Evolutionary conservation across 768 basidiomycete species (phyloP).

Genomic region (Termitomyces sp.): DNA sequence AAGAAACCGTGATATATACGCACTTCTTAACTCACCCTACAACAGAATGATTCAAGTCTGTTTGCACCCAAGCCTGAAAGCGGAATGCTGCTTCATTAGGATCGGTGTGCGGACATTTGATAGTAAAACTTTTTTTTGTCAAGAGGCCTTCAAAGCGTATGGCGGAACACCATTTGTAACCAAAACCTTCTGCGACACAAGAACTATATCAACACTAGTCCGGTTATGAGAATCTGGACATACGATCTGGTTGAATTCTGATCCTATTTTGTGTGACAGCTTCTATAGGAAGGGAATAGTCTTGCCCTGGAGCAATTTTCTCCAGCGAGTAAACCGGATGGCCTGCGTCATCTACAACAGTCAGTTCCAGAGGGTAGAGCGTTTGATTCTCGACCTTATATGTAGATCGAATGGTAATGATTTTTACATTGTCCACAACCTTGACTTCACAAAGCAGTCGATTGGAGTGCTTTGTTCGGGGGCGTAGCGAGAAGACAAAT

Average conservation of each 20-base stretch:
- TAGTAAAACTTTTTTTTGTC: slow-evolving; percentile 59
- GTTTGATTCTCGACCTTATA: slow-evolving; percentile 90
- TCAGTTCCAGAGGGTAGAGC: slow-evolving; percentile 87
- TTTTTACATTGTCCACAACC: slow-evolving; percentile 88
- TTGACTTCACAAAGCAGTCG: slow-evolving; percentile 87
- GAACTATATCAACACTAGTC: background rate
- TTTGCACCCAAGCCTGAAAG: slow-evolving; percentile 88
- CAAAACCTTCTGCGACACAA: slow-evolving; percentile 75
- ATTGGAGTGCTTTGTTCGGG: slow-evolving; percentile 67
- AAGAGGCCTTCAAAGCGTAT: slow-evolving; percentile 89
- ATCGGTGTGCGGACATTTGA: slow-evolving; percentile 82
- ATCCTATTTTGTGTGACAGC: slow-evolving; percentile 79
- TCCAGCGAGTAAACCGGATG: slow-evolving; percentile 77
- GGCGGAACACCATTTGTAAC: slow-evolving; percentile 88
- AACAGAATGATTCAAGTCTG: slow-evolving; percentile 48
- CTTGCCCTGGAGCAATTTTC: slow-evolving; percentile 87
- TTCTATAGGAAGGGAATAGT: slow-evolving; percentile 87
- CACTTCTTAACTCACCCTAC: slow-evolving; percentile 39
- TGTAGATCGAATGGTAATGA: slow-evolving; percentile 90
- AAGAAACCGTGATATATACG: background rate
- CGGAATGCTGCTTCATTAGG: slow-evolving; percentile 85
- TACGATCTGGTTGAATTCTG: slow-evolving; percentile 89
- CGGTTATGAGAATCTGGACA: slow-evolving; percentile 21
- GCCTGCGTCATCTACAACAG: slow-evolving; percentile 80
- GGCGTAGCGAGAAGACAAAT: slow-evolving; percentile 81